Percentiles rank a stretch among this genome's conserved stretches.
phyloP scores from a whole-genome alignment of 2,329 filamentous ascomycete species.

The Fusarium sp. region DNA sequence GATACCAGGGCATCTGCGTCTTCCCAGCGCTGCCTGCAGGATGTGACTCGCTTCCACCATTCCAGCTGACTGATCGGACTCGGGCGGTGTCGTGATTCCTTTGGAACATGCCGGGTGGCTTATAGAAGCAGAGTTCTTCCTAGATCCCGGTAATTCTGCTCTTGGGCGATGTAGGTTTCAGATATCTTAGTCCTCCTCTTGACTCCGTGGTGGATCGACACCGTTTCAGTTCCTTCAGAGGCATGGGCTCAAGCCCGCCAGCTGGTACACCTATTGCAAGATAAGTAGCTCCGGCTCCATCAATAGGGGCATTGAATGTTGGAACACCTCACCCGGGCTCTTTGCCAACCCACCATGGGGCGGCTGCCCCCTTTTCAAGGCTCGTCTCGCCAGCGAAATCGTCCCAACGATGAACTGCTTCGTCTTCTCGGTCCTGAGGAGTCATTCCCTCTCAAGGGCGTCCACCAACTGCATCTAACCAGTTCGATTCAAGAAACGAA shows the following conservation, averaged over 20 bases:
- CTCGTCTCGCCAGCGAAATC: not conserved
- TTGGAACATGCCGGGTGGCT: too few species aligned
- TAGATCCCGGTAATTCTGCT: too few species aligned
- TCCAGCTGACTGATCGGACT: too few species aligned
- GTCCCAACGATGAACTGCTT: not conserved
- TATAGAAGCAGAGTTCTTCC: too few species aligned
- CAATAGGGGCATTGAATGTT: not conserved
- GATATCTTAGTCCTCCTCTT: not conserved
- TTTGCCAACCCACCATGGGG: not conserved
- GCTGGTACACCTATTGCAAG: not conserved
- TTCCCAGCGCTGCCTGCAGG: not conserved
- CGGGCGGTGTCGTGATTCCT: not conserved
- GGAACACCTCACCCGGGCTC: not conserved
- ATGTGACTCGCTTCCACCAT: too few species aligned
- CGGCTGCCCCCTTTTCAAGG: not conserved
- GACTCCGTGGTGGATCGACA: not conserved
- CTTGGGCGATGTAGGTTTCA: too few species aligned
- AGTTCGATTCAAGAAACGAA: not conserved
- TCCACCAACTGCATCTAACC: not conserved
- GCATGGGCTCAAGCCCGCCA: not conserved
- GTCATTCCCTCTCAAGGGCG: not conserved
- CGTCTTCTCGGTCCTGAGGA: not conserved
- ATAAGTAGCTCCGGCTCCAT: not conserved
- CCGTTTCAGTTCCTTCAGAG: not conserved
- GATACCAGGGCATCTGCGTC: not conserved